Conservation (phyloP, 257 asterid genomes). For the Prunella vulgaris region DNA sequence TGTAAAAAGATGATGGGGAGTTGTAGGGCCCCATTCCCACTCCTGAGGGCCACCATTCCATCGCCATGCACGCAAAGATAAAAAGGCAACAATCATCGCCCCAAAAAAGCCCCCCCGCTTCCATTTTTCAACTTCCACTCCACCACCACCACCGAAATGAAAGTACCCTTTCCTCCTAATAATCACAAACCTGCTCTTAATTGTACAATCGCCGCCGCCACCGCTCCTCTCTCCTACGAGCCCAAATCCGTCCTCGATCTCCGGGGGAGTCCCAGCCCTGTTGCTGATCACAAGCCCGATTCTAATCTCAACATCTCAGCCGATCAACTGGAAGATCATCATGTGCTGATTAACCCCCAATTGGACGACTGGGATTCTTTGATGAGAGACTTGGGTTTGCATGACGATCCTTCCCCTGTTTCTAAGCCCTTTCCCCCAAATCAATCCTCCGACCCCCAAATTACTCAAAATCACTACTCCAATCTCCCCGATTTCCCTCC, state of each 20-base stretch:
- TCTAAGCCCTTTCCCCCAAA: constrained; percentile 28
- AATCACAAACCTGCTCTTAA: constrained; percentile 18
- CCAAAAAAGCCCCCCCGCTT: constrained; percentile 32
- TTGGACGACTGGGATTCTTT: constrained; percentile 75
- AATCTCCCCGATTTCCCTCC: constrained; percentile 41
- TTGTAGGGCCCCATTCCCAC: neutral
- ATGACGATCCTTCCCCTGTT: constrained; percentile 40
- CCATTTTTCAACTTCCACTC: neutral
- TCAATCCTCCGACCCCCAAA: constrained; percentile 10
- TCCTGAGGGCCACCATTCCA: constrained; percentile 18
- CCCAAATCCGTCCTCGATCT: constrained; percentile 83
- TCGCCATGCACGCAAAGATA: constrained; percentile 45
- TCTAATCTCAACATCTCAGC: constrained; percentile 19
- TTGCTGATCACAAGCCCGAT: too few relatives aligned
- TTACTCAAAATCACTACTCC: constrained; percentile 28
- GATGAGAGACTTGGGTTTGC: constrained; percentile 81
- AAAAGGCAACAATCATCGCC: constrained; percentile 48
- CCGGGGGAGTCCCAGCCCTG: constrained; percentile 67
- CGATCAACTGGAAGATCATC: constrained; percentile 76
- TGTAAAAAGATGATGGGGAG: neutral
- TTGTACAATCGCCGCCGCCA: too few relatives aligned
- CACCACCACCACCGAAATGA: too few relatives aligned
- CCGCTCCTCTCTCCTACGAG: constrained; percentile 38
- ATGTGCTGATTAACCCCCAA: constrained; percentile 51
- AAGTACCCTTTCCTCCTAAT: constrained; percentile 66